These are phyloP conservation scores for Marasmius tenuissimus DNA, from an alignment of 1,284 basidiomycete species.

Conservation along the genomic window DNA sequence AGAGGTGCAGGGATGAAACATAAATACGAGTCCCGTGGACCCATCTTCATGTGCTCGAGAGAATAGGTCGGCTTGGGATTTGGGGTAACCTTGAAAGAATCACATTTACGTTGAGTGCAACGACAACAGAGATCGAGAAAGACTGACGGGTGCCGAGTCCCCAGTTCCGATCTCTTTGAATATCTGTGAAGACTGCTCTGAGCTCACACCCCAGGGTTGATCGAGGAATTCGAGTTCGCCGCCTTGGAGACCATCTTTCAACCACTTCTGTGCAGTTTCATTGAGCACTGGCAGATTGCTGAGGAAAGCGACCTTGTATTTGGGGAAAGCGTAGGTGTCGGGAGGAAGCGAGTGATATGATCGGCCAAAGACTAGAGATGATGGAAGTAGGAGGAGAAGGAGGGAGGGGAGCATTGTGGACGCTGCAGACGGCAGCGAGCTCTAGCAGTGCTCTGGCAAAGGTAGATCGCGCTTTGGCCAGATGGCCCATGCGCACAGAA, in stretches of 20 bases:
- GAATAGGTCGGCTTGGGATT: constrained; percentile 33
- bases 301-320: constrained; percentile 80
- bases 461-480: constrained; percentile 14
- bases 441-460: constrained; percentile 5
- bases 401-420: constrained; percentile 1
- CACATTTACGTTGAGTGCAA: constrained; percentile 12
- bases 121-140: constrained; percentile 17
- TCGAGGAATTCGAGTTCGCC: constrained; percentile 78
- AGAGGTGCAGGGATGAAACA: constrained; percentile 73
- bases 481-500: background rate
- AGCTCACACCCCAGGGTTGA: constrained; percentile 52
- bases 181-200: constrained; percentile 33
- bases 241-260: constrained; percentile 63
- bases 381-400: background rate
- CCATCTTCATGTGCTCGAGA: constrained; percentile 72
- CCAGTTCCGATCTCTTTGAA: constrained; percentile 60
- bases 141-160: constrained; percentile 29
- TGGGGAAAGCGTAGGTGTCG: constrained; percentile 82
- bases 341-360: constrained; percentile 69
- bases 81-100: constrained; percentile 11
- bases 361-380: constrained; percentile 19
- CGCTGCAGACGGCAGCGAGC: background rate
- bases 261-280: constrained; percentile 74
- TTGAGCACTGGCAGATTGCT: constrained; percentile 76
- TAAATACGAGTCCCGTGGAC: constrained; percentile 63